Percentiles rank a stretch among this genome's conserved stretches.
phyloP scores from a whole-genome alignment of 2,329 filamentous ascomycete genomes.

The Pseudocercospora fijiensis region DNA sequence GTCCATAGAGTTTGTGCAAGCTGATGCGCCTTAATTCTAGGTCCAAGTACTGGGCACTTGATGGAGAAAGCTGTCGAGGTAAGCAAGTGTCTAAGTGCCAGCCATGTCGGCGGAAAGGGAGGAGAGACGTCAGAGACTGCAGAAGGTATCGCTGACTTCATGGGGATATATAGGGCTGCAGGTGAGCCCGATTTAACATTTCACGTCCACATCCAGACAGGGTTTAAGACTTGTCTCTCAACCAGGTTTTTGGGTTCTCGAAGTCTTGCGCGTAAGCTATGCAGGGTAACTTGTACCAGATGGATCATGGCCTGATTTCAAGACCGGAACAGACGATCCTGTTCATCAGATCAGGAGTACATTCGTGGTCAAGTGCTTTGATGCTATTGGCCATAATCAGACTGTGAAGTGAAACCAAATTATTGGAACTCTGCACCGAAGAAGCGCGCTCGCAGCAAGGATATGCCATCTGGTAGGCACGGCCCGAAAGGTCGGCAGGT shows the following conservation, averaged over 20 bases:
- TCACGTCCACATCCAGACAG: not conserved
- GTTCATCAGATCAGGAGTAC: not conserved
- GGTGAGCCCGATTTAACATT: not conserved
- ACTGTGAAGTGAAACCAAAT: not conserved
- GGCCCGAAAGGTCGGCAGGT: constrained; percentile 5
- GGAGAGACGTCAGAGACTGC: not conserved
- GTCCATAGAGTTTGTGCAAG: constrained; percentile 8
- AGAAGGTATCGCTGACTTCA: not conserved
- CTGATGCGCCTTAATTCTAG: not conserved
- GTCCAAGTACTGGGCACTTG: not conserved
- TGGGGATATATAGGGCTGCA: not conserved
- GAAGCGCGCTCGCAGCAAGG: not conserved
- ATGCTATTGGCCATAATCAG: not conserved
- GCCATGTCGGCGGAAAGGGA: not conserved
- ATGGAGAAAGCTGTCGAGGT: not conserved
- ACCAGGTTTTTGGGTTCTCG: not conserved
- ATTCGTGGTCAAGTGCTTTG: not conserved
- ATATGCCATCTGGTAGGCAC: not conserved
- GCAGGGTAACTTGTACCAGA: not conserved
- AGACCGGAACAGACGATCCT: not conserved
- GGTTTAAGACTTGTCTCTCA: not conserved
- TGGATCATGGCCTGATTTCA: not conserved
- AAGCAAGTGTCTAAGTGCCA: not conserved
- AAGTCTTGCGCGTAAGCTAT: not conserved
- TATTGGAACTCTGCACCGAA: not conserved